Conservation (phyloP, 2,329 filamentous ascomycete species). For the Byssoonygena ceratinophila region DNA sequence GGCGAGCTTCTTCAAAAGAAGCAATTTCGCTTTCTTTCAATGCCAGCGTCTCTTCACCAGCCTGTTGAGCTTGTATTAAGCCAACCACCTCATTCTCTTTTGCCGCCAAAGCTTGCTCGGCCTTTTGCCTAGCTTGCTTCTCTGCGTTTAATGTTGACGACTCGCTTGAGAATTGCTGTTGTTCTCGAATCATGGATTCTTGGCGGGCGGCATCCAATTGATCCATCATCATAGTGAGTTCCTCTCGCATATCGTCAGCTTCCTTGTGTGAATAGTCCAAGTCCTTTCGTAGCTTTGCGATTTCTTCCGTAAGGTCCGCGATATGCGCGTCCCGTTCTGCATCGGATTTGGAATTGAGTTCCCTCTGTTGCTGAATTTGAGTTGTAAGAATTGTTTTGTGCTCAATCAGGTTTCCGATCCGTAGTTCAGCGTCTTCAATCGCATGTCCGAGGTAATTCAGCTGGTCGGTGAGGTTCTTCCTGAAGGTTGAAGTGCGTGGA, state of each 20-base stretch:
- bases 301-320: conserved; percentile 36
- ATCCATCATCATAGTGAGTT: conserved; percentile 34
- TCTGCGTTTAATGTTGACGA: conserved; percentile 23
- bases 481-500: conserved; percentile 47
- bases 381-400: conserved; percentile 82
- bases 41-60: conserved; percentile 20
- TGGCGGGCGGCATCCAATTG: conserved; percentile 36
- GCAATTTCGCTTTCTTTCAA: conserved; percentile 23
- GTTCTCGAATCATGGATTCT: conserved; percentile 27
- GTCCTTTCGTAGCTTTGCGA: conserved; percentile 54
- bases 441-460: conserved; percentile 65
- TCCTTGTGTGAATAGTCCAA: conserved; percentile 45
- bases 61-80: conserved; percentile 23
- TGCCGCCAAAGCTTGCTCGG: conserved; percentile 19
- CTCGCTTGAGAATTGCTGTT: conserved; percentile 25
- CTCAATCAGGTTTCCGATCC: conserved; percentile 67
- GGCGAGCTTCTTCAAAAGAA: conserved; percentile 18
- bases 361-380: conserved; percentile 90
- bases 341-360: conserved; percentile 81
- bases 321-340: conserved; percentile 43
- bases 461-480: conserved; percentile 54
- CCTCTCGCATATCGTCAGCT: conserved; percentile 30
- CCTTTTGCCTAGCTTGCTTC: conserved; percentile 20
- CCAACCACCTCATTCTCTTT: conserved; percentile 21
- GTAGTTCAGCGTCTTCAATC: conserved; percentile 66